Base-by-base conservation (phyloP, 441 rosid genomes). In the Gossypium davidsonii region DNA sequence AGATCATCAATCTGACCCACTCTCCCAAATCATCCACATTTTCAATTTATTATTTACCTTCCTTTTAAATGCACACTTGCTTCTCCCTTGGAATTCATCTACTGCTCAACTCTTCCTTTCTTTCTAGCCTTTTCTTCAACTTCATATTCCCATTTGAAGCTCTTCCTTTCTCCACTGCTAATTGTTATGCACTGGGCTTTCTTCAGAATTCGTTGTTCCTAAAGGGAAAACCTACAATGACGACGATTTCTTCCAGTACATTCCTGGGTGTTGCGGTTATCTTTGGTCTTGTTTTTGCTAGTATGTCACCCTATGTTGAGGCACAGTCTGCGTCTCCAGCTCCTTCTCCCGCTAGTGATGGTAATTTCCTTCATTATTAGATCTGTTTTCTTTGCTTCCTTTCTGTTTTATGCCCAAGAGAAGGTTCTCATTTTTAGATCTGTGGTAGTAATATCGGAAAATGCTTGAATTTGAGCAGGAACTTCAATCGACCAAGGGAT, bases 401-500 rank as follows among this genome's bases (percentile, higher is more conserved):
- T 17, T 23, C 18, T 11, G 53, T 14, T 14, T 25, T 26, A 21
- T 3, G 15, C 8, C 21, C 14, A 51, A 67, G 21, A 23, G n/a
- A 67, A 14, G 1, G 10, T 61, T 51, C 10, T 51, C 11, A 68
- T 5, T 74, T 37, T 66, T 28, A 57, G 77, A 69, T 82, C 79
- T 64, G 70, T 11, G 49, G 14, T 63, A 63, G 34, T 55, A 31
- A 15, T 37, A 12, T 26, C 7, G 46, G 61, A 52, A 68, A 68
- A 12, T 67, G 23, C 49, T 57, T 14, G 3, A 25, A 12, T 21
- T 3, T 26, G 74, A 11, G 3, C 88, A 91, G 97, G 97, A 25
- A 87, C 89, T 56, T 86, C 96, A 37, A 85, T 92, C 42, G 97
- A 92, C 79, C 97, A 89, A 76, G 96, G 92, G 70, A 84, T 90